A percentile compares a stretch with the other conserved stretches of the same genome.
phyloP scores from a whole-genome alignment of 1,284 basidiomycete genomes.

The Trametes hirsuta region DNA sequence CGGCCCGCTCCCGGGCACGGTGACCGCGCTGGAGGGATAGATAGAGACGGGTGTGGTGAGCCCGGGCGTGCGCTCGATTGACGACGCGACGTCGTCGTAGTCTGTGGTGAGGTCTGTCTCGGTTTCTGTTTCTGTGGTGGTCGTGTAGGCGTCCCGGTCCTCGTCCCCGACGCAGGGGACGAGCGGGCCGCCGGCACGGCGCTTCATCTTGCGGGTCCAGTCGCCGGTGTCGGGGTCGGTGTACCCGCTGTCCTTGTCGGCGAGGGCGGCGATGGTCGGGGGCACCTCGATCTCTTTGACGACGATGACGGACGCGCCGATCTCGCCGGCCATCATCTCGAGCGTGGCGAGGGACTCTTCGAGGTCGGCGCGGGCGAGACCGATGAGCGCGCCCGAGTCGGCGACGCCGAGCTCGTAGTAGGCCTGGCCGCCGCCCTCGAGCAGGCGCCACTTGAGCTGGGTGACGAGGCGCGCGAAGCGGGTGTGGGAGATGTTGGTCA shows the following conservation, averaged over 20 bases:
- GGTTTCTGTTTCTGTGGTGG: conserved; percentile 48
- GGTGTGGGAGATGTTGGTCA: conserved; percentile 68
- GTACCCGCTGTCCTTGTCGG: conserved; percentile 39
- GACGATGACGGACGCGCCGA: conserved; percentile 87
- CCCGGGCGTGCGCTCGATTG: conserved; percentile 19
- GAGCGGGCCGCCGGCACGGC: conserved; percentile 3
- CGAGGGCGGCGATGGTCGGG: conserved; percentile 43
- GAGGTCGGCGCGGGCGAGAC: conserved; percentile 75
- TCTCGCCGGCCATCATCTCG: conserved; percentile 90
- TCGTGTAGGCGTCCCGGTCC: conserved; percentile 13
- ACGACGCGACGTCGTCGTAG: conserved; percentile 34
- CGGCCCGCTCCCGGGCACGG: conserved; percentile 1
- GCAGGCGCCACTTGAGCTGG: conserved; percentile 92
- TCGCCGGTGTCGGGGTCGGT: conserved; percentile 36
- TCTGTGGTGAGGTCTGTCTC: conserved; percentile 38
- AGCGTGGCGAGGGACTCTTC: conserved; percentile 82
- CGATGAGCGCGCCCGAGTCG: conserved; percentile 86
- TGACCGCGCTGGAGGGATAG: conserved; percentile 12
- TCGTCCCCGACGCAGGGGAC: conserved; percentile 11
- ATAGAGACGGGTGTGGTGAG: conserved; percentile 13
- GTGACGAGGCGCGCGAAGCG: conserved; percentile 85
- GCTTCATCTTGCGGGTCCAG: conserved; percentile 36
- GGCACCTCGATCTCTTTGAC: conserved; percentile 85
- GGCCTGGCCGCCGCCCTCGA: conserved; percentile 89
- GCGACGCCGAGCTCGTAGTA: conserved; percentile 92